Evolutionary conservation across 1,284 basidiomycete genomes (phyloP).

Genomic region (Cutaneotrichosporon arboriforme): DNA sequence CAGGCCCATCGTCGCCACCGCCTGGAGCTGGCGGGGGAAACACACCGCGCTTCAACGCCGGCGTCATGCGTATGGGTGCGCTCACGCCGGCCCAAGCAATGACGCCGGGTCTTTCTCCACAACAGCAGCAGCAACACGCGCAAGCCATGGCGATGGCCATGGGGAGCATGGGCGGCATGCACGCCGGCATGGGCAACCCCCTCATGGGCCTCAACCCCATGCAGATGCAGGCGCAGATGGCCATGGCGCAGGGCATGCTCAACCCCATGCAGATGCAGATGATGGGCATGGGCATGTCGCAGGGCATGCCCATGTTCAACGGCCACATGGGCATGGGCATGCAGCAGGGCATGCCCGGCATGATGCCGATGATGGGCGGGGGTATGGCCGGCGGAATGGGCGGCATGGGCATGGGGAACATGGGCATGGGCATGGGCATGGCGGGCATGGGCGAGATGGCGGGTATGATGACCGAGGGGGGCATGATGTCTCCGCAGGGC

Average conservation of each 20-base stretch:
- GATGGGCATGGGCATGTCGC: background rate
- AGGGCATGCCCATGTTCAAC: background rate
- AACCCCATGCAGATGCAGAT: background rate
- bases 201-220: conserved; percentile 3
- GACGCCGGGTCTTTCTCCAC: background rate
- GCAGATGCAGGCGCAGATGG: conserved; percentile 5
- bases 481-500: background rate
- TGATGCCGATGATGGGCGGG: background rate
- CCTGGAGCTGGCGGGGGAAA: background rate
- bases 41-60: background rate
- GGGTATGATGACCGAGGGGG: background rate
- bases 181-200: background rate
- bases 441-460: conserved; percentile 39
- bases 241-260: background rate
- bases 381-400: conserved; percentile 12
- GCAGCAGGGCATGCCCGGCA: background rate
- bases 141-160: conserved; percentile 2
- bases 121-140: background rate
- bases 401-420: conserved; percentile 10
- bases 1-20: background rate
- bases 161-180: background rate
- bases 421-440: conserved; percentile 16
- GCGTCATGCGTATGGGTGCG: conserved; percentile 5
- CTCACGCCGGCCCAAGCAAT: conserved; percentile 1
- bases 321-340: background rate